Evolutionary conservation across 257 asterid genomes (phyloP), one percentile per base, ranked within the genome.

Genomic region (Solanum sejunctum): DNA sequence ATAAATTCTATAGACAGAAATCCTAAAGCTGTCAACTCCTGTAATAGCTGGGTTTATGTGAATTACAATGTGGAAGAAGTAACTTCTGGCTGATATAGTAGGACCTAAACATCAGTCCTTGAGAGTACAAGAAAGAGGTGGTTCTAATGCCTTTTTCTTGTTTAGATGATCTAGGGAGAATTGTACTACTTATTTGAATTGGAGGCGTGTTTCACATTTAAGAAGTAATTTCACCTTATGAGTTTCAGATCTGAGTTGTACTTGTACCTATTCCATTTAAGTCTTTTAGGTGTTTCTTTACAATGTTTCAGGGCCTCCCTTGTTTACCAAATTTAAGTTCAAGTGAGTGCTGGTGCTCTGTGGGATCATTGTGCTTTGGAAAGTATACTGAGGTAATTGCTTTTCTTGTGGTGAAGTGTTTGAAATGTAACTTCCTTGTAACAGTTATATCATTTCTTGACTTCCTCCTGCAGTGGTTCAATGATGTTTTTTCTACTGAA

Each of bases 401-500:
- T 84, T 80, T 87, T 78, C 83, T 87, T 69, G 12, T 43, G 56
- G 88, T 36, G 49, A 61, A 69, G 84, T n/a, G 12, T 83, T 66
- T 80, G n/a, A 12, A 52, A 39, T 82, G 81, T 69, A 36, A 21
- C 55, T 84, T 61, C 69, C 83, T 85, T 83, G 64, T 79, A 75
- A 80, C 80, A 41, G 36, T 21, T 75, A 16, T 52, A 55, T 67
- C 86, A 72, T 63, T 81, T 70, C 60, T 71, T 15, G 88, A 87
- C 60, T 47, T 75, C 60, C 43, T 75, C 41, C 21, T 75, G 41
- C 86, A 89, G 91, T 91, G 99, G 99, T 97, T 97, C 88, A 92
- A 92, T 90, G 99, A 97, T 85, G 98, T 95, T 72, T 95, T 94
- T 93, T 93, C 98, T 54, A 86, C 93, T 86, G 98, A 95, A 10